Evolutionary conservation across 1,139 yeast genomes (phyloP), one percentile per base, ranked within the genome.

Genomic region (Yamadazyma triangularis): DNA sequence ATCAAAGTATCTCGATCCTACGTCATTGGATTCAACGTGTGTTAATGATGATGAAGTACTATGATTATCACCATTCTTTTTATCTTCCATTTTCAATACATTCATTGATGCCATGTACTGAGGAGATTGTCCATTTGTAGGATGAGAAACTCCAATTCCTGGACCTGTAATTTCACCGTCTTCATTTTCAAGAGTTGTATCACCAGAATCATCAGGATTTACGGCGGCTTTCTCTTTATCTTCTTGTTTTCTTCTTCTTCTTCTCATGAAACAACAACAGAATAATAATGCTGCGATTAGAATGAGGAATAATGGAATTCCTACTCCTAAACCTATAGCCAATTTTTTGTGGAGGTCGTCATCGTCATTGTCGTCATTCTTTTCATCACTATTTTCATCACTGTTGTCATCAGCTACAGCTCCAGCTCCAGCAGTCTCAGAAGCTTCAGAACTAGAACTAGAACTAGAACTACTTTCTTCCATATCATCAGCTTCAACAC

Each of bases 251-350:
- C 51, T 45, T 47, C 53, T 55, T 44, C 69, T 68, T 50, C 68
- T 70, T 35, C 70, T 70, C 40, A 70, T 58, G 53, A 85, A 75
- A 48, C 85, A 77, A 52, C 78, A 72, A 49, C 76, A 60, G 20
- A 83, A 45, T 8, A 87, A 32, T 1, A 82, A 34, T 0, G 66
- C 63, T 2, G 70, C 61, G 0, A 74, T 50, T 2, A 74, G 49
- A 8, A 85, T 46, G 0, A 73, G 62, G 4, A 68, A 68, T 0
- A 74, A 55, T 1, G 95, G 95, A 30, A 89, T 70, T 4, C 83
- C 85, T n/a, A 84, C 91, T 32, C 96, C 96, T 39, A 89, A 73
- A 1, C 88, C 94, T 49, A 89, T 83, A 0, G 95, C 95, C 14
- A 86, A 63, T 24, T 44, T 44, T 27, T 40, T 41, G n/a, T n/a